Conservation (phyloP, 257 asterid species). For the Gardenia jasminoides region DNA sequence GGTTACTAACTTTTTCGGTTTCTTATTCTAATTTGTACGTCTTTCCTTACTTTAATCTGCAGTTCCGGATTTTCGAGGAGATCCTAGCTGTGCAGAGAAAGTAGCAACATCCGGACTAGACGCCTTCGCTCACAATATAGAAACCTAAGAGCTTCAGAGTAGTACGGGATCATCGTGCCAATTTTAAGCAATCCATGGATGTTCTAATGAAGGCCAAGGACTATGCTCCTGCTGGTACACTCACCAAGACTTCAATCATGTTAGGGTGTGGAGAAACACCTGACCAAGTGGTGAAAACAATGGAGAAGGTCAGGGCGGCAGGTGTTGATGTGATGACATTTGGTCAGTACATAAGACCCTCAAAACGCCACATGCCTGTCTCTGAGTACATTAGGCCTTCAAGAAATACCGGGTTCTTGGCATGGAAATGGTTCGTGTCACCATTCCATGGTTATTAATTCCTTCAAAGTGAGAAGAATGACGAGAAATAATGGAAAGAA, state of each 20-base stretch:
- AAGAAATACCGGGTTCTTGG: constrained; percentile 85
- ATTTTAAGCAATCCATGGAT: constrained; percentile 87
- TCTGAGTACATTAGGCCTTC: constrained; percentile 84
- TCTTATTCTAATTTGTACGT: neutral
- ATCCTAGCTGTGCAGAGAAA: constrained; percentile 71
- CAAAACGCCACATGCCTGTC: constrained; percentile 97
- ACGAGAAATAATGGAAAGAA: no score
- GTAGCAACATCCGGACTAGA: constrained; percentile 94
- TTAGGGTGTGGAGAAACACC: constrained; percentile 99
- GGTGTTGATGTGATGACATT: constrained; percentile 99
- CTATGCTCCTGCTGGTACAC: constrained; percentile 82
- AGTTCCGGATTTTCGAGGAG: constrained; percentile 98
- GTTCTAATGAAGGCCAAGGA: constrained; percentile 89
- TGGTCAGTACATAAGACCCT: constrained; percentile 99
- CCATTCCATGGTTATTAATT: neutral
- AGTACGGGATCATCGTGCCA: constrained; percentile 97
- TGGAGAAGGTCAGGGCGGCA: constrained; percentile 93
- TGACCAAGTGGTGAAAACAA: constrained; percentile 80
- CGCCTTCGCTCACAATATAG: constrained; percentile 94
- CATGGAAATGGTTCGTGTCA: constrained; percentile 74
- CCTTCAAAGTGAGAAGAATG: no score
- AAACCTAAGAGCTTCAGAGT: constrained; percentile 92
- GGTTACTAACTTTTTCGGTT: neutral
- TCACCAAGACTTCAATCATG: constrained; percentile 95
- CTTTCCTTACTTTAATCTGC: constrained; percentile 26